Base-by-base conservation (phyloP, 129 eudicot species). In the Solidago caesia region DNA sequence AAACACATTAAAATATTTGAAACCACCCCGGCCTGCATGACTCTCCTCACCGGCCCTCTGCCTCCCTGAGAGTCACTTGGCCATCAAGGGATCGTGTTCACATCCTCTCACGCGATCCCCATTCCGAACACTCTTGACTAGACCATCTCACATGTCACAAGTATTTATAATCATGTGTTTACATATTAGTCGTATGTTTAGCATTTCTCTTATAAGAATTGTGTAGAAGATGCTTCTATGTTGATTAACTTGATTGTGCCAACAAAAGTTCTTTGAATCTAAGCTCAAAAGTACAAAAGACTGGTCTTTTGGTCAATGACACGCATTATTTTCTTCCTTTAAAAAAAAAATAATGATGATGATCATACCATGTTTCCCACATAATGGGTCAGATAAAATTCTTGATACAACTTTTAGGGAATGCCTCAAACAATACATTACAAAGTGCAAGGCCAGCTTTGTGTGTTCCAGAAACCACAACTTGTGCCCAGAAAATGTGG, bases 381-480 rank as follows among this genome's bases (percentile, higher is more conserved):
- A 45, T 48, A 52, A 43, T 67, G 74, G 57, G 61, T 16, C 67
- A 75, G 5, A 16, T 43, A 56, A 67, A 71, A 42, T 53, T 71
- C 64, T 51, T 53, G 66, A 14, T 78, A 64, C 77, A 60, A 60
- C 70, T 68, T 64, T 58, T 60, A 68, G 13, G 48, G 51, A 49
- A 78, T 78, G 65, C 72, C 16, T 49, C 69, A 27, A 78, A 52
- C 13, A 49, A 71, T 71, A 71, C 64, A 15, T 33, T 33, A 33
- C 39, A n/a, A 49, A 16, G 9, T 4, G 39, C 2, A 69, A 69
- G 45, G 15, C 74, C 44, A 69, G 49, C 43, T 63, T 64, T 14
- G 59, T 21, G 29, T 11, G 68, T 27, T 64, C 68, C 68, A n/a
- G 25, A 52, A 70, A 29, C 29, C n/a, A 41, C 74, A 70, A 70